Base-by-base conservation (phyloP, 257 asterid genomes). In the Scutellaria baicalensis region DNA sequence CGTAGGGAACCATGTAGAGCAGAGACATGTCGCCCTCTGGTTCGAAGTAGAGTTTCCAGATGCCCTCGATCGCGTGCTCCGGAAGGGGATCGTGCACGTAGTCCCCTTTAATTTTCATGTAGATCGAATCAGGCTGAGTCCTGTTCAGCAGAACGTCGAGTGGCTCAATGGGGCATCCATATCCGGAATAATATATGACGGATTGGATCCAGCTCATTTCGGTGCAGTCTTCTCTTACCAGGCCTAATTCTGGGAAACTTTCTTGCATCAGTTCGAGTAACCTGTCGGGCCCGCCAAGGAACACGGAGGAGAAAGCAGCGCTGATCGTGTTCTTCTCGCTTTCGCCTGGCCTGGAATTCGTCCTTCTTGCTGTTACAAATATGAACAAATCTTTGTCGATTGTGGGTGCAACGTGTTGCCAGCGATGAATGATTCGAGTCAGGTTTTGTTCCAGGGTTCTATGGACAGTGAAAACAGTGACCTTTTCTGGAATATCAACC, bases 391-490 rank as follows among this genome's bases (percentile, higher is more conserved):
- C 77, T 0, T 77, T 66, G 36, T 84, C 81, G 11, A 77, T 21
- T 9, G 66, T 68, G 17, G 75, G 70, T 1, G 84, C 81, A 13
- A 84, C 49, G 20, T 64, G 31, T 57, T 81, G 89, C 84, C 89
- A 84, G 12, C 35, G 66, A 73, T 77, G 51, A 0, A 84, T 23
- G 6, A 84, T 43, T 38, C 36, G 66, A 0, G 89, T 79, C 3
- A 79, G 84, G 47, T 84, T 84, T 18, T 81, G 81, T n/a, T 80
- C 82, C 10, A 55, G 10, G 0, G 85, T 75, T 43, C 74, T 73
- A 0, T 64, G 23, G n/a, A 73, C 76, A 8, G 49, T 58, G 60
- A 80, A 84, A 5, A 78, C 75, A 0, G 85, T 80, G 8, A 84
- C 78, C 0, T 13, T 81, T 50, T 70, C 56, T 0, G 88, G 88